These are phyloP conservation scores for Diaporthe ampelina DNA, from an alignment of 2,329 filamentous ascomycete species.

Conservation along the genomic window DNA sequence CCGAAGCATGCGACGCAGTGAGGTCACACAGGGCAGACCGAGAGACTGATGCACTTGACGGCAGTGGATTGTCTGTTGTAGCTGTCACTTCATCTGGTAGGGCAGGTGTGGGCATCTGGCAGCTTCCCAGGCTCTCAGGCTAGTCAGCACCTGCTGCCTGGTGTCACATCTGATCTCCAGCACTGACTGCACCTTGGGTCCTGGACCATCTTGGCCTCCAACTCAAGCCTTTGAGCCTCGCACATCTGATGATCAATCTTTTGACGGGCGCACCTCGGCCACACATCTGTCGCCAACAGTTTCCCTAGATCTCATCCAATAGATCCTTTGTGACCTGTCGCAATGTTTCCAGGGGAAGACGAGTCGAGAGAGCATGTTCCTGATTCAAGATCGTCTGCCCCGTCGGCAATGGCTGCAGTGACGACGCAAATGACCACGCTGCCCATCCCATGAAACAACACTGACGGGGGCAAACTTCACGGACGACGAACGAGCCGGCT, in stretches of 20 bases:
- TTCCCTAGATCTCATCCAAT: background rate
- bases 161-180: background rate
- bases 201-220: background rate
- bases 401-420: background rate
- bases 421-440: background rate
- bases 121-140: background rate
- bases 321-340: background rate
- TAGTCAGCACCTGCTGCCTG: conserved; percentile 16
- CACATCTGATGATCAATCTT: background rate
- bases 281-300: background rate
- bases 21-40: background rate
- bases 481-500: conserved; percentile 18
- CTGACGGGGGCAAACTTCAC: conserved; percentile 5
- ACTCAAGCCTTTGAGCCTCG: background rate
- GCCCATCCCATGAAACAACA: background rate
- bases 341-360: background rate
- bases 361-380: background rate
- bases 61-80: background rate
- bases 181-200: background rate
- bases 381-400: background rate
- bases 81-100: background rate
- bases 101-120: background rate
- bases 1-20: background rate
- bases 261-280: background rate
- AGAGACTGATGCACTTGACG: background rate